phyloP scores from a whole-genome alignment of 805 yeast species.

The Metschnikowia matae region DNA sequence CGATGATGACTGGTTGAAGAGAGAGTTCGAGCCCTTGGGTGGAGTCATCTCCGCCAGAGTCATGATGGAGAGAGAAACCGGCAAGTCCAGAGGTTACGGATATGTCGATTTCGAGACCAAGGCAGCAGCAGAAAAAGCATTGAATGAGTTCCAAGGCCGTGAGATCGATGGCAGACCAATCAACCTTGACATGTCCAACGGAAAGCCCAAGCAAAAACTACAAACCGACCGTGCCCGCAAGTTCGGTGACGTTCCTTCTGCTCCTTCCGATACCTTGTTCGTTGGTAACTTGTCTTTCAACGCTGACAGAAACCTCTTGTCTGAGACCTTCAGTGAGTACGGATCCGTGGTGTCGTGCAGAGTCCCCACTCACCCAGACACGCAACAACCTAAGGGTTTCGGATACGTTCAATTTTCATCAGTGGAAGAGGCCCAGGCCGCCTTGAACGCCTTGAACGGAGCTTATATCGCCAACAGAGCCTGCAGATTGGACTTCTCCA shows the following conservation, averaged over 20 bases:
- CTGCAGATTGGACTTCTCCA: constrained; percentile 89
- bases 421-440: constrained; percentile 86
- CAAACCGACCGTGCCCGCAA: constrained; percentile 75
- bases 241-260: constrained; percentile 86
- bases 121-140: constrained; percentile 80
- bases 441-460: constrained; percentile 84
- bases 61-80: constrained; percentile 86
- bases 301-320: constrained; percentile 75
- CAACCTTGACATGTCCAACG: constrained; percentile 86
- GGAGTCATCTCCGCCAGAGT: constrained; percentile 90
- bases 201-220: constrained; percentile 66
- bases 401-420: constrained; percentile 92
- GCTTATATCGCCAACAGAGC: constrained; percentile 87
- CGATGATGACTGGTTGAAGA: constrained; percentile 89
- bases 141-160: constrained; percentile 79
- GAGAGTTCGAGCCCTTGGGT: constrained; percentile 77
- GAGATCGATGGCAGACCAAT: constrained; percentile 97
- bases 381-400: constrained; percentile 98
- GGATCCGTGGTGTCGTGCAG: constrained; percentile 88
- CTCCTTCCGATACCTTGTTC: constrained; percentile 93
- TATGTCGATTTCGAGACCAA: constrained; percentile 88
- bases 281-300: constrained; percentile 94
- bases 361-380: constrained; percentile 97
- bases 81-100: constrained; percentile 95
- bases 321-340: constrained; percentile 65